phyloP scores from a whole-genome alignment of 208 protist species.

The Borovskyia barvae region DNA sequence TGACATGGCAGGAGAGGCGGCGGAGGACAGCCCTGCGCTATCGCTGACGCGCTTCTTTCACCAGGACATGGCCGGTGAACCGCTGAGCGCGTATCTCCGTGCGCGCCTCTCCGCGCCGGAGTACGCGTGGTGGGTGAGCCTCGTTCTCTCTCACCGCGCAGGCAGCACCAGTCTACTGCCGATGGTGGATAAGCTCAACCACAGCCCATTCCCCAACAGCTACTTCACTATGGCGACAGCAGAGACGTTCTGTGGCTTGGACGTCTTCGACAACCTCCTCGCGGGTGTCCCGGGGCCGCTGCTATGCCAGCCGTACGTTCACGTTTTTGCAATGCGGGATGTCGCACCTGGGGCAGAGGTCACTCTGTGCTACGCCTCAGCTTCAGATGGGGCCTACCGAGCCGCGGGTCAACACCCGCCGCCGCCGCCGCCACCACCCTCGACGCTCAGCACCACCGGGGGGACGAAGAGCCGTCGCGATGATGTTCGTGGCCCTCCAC shows the following conservation, averaged over 20 bases:
- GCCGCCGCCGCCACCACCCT: slow-evolving; percentile 1
- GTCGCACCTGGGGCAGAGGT: slow-evolving; percentile 66
- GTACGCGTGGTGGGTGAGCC: slow-evolving; percentile 84
- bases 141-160: slow-evolving; percentile 65
- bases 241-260: slow-evolving; percentile 62
- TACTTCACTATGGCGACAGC: slow-evolving; percentile 78
- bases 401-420: slow-evolving; percentile 3
- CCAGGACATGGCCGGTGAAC: slow-evolving; percentile 48
- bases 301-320: slow-evolving; percentile 74
- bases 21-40: slow-evolving; percentile 38
- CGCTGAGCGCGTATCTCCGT: slow-evolving; percentile 56
- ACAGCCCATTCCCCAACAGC: slow-evolving; percentile 73
- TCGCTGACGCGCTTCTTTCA: slow-evolving; percentile 71
- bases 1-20: not conserved
- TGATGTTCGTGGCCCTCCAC: too few species aligned
- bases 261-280: slow-evolving; percentile 83
- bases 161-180: slow-evolving; percentile 68
- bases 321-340: slow-evolving; percentile 74
- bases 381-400: slow-evolving; percentile 27
- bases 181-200: slow-evolving; percentile 85
- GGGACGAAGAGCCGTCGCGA: too few species aligned
- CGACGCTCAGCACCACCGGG: too few species aligned
- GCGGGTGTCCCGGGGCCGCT: slow-evolving; percentile 70
- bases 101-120: slow-evolving; percentile 31
- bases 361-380: slow-evolving; percentile 73